phyloP scores from a whole-genome alignment of 2,329 filamentous ascomycete genomes.

The Coniochaeta prunicola region DNA sequence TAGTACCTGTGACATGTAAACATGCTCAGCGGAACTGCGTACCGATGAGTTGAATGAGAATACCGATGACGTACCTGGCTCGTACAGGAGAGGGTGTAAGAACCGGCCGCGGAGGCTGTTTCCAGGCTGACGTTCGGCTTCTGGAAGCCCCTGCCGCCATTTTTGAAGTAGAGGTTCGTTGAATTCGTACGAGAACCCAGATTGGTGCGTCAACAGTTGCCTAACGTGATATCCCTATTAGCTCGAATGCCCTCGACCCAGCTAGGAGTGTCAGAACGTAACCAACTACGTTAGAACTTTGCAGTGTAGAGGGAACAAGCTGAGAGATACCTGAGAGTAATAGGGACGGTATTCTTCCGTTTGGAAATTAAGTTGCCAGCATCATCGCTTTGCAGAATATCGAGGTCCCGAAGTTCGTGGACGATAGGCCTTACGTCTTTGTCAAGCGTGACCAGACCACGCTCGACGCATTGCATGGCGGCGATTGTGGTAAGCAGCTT shows the following conservation, averaged over 20 bases:
- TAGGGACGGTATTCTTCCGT: constrained; percentile 37
- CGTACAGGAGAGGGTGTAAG: constrained; percentile 35
- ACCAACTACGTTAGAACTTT: not conserved
- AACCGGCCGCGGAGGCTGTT: constrained; percentile 32
- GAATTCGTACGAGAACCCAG: constrained; percentile 39
- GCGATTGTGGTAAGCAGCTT: constrained; percentile 45
- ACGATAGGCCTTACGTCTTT: constrained; percentile 35
- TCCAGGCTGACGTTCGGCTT: constrained; percentile 9
- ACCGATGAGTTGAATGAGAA: no score
- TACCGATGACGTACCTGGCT: constrained; percentile 32
- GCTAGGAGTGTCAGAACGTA: no score
- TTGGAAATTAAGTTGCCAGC: constrained; percentile 20
- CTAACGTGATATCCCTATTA: not conserved
- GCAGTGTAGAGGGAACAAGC: not conserved
- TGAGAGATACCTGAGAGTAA: constrained; percentile 37
- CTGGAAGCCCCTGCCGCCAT: constrained; percentile 24
- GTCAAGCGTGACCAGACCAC: constrained; percentile 36
- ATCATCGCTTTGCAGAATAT: not conserved
- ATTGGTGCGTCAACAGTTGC: constrained; percentile 40
- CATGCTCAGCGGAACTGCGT: no score
- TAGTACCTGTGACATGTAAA: no score
- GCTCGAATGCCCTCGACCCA: no score
- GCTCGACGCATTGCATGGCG: constrained; percentile 46
- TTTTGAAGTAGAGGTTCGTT: constrained; percentile 24
- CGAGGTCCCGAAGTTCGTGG: constrained; percentile 32